These are phyloP conservation scores for Synchytrium microbalum DNA, from an alignment of 371 early-diverging fungal genomes.

Conservation along the genomic window DNA sequence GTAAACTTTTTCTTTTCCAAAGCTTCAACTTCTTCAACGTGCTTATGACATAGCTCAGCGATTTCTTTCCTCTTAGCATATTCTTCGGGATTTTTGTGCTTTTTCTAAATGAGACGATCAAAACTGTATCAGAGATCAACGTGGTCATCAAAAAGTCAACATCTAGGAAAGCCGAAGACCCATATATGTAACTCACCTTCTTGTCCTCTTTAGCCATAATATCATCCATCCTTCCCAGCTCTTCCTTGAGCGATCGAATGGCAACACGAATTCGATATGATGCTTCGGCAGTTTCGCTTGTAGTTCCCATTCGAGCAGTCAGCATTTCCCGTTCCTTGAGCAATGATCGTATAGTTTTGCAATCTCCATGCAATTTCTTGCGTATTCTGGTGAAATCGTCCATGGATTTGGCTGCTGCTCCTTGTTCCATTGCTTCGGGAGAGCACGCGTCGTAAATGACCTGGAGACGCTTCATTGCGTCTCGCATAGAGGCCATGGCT, in stretches of 20 bases:
- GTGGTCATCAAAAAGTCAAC: no score
- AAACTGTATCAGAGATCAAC: background rate
- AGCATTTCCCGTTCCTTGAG: slow-evolving; percentile 40
- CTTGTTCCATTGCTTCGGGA: slow-evolving; percentile 30
- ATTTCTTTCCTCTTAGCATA: slow-evolving; percentile 32
- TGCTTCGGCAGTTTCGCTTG: slow-evolving; percentile 46
- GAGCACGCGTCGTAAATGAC: slow-evolving; percentile 43
- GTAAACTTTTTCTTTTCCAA: slow-evolving; percentile 41
- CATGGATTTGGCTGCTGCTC: slow-evolving; percentile 23
- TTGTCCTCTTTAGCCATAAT: slow-evolving; percentile 41
- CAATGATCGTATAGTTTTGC: slow-evolving; percentile 15
- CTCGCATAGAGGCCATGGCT: slow-evolving; percentile 38
- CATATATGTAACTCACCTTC: slow-evolving; percentile 24
- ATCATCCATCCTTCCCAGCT: slow-evolving; percentile 24
- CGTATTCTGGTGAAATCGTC: slow-evolving; percentile 45
- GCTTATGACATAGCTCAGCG: slow-evolving; percentile 33
- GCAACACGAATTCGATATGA: slow-evolving; percentile 40
- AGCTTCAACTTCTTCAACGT: slow-evolving; percentile 47
- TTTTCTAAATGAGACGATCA: slow-evolving; percentile 19
- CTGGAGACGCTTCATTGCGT: slow-evolving; percentile 45
- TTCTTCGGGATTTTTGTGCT: slow-evolving; percentile 28
- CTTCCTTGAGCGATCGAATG: slow-evolving; percentile 35
- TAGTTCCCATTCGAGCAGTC: slow-evolving; percentile 27
- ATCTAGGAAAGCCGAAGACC: no score
- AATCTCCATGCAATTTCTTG: slow-evolving; percentile 37